These are phyloP conservation scores for Chaetomium cochliodes DNA, from an alignment of 495 filamentous ascomycete species.

Conservation along the genomic window DNA sequence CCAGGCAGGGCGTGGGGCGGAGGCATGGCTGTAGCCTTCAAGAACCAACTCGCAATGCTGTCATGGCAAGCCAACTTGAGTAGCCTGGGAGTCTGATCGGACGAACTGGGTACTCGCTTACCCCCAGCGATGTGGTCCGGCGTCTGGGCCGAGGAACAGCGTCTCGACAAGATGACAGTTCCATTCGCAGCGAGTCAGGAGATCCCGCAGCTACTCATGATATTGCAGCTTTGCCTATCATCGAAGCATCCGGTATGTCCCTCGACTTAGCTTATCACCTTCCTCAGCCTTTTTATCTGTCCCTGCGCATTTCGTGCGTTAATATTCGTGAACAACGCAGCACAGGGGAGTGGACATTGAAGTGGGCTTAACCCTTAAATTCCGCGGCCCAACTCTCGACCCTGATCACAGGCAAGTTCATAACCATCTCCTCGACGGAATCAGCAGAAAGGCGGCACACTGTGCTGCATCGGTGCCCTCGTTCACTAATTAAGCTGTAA, in stretches of 20 bases:
- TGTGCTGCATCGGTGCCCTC: background rate
- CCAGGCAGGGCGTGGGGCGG: constrained; percentile 25
- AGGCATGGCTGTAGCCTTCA: constrained; percentile 14
- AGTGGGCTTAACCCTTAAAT: too few relatives aligned
- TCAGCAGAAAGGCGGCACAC: background rate
- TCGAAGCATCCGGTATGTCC: constrained; percentile 30
- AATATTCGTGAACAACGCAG: too few relatives aligned
- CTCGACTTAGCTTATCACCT: background rate
- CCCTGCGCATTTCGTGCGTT: too few relatives aligned
- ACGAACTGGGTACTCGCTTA: constrained; percentile 19
- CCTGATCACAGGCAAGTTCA: background rate
- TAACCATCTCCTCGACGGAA: constrained; percentile 12
- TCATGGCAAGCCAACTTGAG: constrained; percentile 12
- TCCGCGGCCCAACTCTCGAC: too few relatives aligned
- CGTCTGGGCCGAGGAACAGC: constrained; percentile 26
- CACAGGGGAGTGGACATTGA: too few relatives aligned
- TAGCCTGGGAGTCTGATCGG: background rate
- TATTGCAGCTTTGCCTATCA: constrained; percentile 36
- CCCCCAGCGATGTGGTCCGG: constrained; percentile 15
- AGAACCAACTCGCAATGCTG: constrained; percentile 11
- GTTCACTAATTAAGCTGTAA: constrained; percentile 1
- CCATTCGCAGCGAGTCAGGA: constrained; percentile 42
- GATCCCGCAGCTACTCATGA: constrained; percentile 39
- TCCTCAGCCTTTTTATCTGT: too few relatives aligned
- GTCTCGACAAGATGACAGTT: constrained; percentile 39